Percentiles rank a stretch among this genome's conserved stretches.
These are phyloP conservation scores for Pyrenophora tritici-repentis DNA, from an alignment of 2,329 filamentous ascomycete genomes.

Conservation along the genomic window DNA sequence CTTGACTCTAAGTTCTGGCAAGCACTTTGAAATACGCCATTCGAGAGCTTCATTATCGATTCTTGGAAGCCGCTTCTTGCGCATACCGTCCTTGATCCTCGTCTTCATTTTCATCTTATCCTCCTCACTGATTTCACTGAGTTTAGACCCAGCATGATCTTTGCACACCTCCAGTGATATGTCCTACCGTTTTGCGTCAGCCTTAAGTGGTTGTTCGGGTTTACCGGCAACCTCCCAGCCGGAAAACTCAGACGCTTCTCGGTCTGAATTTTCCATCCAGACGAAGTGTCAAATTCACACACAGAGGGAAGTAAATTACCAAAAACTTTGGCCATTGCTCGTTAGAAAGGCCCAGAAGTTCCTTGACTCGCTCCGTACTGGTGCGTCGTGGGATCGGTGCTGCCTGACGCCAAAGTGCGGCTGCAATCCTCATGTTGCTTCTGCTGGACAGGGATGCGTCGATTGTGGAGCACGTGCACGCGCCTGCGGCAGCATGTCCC, in stretches of 20 bases:
- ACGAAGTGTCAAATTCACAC: no score
- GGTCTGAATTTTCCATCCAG: no score
- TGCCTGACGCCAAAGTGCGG: not conserved
- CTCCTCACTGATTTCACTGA: not conserved
- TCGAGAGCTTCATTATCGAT: conserved; percentile 5
- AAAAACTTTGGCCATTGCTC: conserved; percentile 9
- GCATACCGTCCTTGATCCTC: not conserved
- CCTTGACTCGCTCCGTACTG: not conserved
- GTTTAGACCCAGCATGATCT: not conserved
- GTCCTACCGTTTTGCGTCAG: conserved; percentile 2
- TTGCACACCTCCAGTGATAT: conserved; percentile 8
- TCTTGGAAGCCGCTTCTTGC: not conserved
- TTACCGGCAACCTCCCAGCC: not conserved
- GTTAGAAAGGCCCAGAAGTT: conserved; percentile 4
- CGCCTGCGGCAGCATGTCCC: not conserved
- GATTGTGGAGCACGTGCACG: not conserved
- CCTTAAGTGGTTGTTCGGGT: not conserved
- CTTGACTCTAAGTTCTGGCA: conserved; percentile 6
- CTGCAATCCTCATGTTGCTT: conserved; percentile 5
- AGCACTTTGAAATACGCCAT: conserved; percentile 7
- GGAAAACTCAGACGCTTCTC: no score
- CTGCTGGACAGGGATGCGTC: not conserved
- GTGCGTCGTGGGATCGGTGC: conserved; percentile 2
- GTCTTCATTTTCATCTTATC: not conserved
- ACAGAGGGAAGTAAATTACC: not conserved